Evolutionary conservation across 2,329 filamentous ascomycete species (phyloP), one percentile per base, ranked within the genome.

Genomic region (Pseudopyrenochaeta lycopersici): DNA sequence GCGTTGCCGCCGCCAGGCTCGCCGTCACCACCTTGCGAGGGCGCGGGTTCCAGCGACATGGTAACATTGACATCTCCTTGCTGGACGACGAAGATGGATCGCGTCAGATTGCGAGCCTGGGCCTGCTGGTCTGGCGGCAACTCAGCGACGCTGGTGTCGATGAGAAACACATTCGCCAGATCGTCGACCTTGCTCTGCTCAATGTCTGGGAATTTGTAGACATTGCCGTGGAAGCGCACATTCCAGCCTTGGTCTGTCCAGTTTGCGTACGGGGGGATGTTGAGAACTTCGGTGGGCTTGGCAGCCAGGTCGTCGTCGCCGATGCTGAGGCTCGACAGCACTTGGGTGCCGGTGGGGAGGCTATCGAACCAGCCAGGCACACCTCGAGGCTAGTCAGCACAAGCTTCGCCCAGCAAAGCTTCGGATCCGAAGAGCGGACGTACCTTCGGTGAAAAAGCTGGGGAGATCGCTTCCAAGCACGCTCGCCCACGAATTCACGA

Each of bases 231-330:
- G 58, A 92, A 85, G 23, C 89, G 83, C 3, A 92, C 82, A 58
- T 88, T 91, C 90, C 90, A 93, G 30, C 88, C 88, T 52, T 86
- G 76, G n/a, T 87, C 80, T 1, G 90, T 92, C 86, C 88, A 93
- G 60, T 93, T 93, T n/a, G 82, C 90, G 10, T 80, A 81, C 2
- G 79, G 80, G 11, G 89, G 88, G 7, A 92, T 71, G 59, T 91
- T 92, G 55, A 92, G 75, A 4, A 90, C 88, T 57, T 90, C 83
- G 0, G 89, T 91, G 0, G 89, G 89, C 50, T 82, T 77, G 2
- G 88, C 86, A 42, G 77, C 81, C 32, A 91, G 70, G 46, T 89
- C 84, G 29, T 76, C 74, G 53, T 85, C 82, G 47, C 80, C 78
- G 30, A 91, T 78, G 1, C 84, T 85, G 4, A 90, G 78, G 31